phyloP scores from a whole-genome alignment of 768 basidiomycete species.

The Suillus hirtellus region DNA sequence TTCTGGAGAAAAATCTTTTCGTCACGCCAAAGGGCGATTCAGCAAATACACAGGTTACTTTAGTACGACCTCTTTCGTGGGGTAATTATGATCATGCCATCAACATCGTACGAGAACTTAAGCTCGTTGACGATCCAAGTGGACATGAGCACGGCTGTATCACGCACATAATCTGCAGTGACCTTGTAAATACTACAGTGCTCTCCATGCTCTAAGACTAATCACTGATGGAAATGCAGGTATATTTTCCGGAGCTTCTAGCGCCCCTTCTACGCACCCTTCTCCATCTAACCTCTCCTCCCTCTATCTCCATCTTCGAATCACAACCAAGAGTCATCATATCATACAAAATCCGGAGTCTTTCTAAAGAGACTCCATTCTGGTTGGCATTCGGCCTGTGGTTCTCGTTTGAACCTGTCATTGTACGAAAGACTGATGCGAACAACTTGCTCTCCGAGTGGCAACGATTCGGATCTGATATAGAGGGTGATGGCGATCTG shows the following conservation, averaged over 20 bases:
- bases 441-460: slow-evolving; percentile 24
- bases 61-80: slow-evolving; percentile 70
- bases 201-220: not conserved
- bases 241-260: slow-evolving; percentile 84
- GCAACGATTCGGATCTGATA: slow-evolving; percentile 46
- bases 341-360: slow-evolving; percentile 76
- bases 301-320: slow-evolving; percentile 30
- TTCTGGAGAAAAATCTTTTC: slow-evolving; percentile 44
- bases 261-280: slow-evolving; percentile 76
- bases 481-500: slow-evolving; percentile 28
- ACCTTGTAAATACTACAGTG: slow-evolving; percentile 57
- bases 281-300: slow-evolving; percentile 64
- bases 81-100: slow-evolving; percentile 50
- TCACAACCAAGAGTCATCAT: slow-evolving; percentile 48
- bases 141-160: slow-evolving; percentile 22
- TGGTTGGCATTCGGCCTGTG: slow-evolving; percentile 82
- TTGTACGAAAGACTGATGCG: slow-evolving; percentile 28
- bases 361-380: slow-evolving; percentile 71
- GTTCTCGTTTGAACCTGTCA: slow-evolving; percentile 65
- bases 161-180: slow-evolving; percentile 81
- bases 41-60: slow-evolving; percentile 3
- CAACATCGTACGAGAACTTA: slow-evolving; percentile 42
- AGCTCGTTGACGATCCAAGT: slow-evolving; percentile 13
- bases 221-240: slow-evolving; percentile 41
- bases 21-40: slow-evolving; percentile 2